Conservation (phyloP, 345 rosid species). For the Iberis pinnata region DNA sequence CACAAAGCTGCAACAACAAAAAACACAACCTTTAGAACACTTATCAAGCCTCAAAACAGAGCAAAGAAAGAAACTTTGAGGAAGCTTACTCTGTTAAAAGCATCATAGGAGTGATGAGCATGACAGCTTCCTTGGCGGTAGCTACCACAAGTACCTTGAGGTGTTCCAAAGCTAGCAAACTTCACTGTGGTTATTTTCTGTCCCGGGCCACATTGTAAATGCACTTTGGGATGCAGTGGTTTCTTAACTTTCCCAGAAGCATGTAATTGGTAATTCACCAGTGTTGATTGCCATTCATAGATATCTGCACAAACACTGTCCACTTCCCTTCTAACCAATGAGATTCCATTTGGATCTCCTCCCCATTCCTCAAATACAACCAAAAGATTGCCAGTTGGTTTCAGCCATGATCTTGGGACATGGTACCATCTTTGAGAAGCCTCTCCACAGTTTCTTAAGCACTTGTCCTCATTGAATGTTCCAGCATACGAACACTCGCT, state of each 20-base stretch:
- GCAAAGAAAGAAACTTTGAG: background rate
- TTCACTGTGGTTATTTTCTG: conserved; percentile 72
- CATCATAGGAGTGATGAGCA: conserved; percentile 87
- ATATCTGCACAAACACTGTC: conserved; percentile 86
- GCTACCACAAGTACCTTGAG: conserved; percentile 84
- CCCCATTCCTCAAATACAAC: conserved; percentile 99
- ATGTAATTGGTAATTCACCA: conserved; percentile 72
- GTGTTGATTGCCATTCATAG: conserved; percentile 91
- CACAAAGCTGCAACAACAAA: conserved; percentile 56
- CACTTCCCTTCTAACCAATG: conserved; percentile 72
- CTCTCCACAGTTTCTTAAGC: conserved; percentile 79
- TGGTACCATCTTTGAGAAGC: conserved; percentile 98
- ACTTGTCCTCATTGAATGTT: conserved; percentile 65
- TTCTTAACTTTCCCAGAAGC: conserved; percentile 75
- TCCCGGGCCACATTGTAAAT: conserved; percentile 67
- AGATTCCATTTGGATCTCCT: conserved; percentile 81
- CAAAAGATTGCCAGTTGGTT: conserved; percentile 74
- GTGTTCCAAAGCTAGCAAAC: conserved; percentile 97
- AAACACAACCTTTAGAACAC: conserved; percentile 1
- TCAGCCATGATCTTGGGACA: conserved; percentile 86
- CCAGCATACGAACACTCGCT: conserved; percentile 63
- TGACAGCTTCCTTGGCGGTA: conserved; percentile 83
- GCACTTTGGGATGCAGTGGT: conserved; percentile 84
- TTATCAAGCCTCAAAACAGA: conserved; percentile 4
- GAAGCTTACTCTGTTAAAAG: conserved; percentile 67